Base-by-base conservation (phyloP, 2,329 filamentous ascomycete species). In the Kalmusia sp. region DNA sequence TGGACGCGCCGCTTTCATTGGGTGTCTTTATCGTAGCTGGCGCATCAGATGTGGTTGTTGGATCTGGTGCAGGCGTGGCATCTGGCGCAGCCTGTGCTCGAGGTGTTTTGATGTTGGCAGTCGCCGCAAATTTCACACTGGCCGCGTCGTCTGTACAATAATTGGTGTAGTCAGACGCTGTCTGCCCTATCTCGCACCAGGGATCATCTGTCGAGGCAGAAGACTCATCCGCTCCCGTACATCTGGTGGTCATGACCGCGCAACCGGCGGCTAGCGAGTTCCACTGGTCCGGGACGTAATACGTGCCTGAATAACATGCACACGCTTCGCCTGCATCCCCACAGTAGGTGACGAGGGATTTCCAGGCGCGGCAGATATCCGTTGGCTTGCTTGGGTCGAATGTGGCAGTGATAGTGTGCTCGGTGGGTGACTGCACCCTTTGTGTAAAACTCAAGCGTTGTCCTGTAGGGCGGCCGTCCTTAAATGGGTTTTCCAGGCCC, bases 231-330 rank as follows among this genome's bases (percentile, higher is more conserved):
- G 9, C n/a, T 6, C 30, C 33, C 6, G 35, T 14, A 22, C 46
- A 49, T 12, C 11, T 49, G 34, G n/a, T 39, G 3, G 46, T 31
- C n/a, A 17, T 25, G 14, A 21, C 9, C 12, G 46, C 46, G 24
- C 46, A 49, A 8, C 25, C 46, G 3, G 24, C 12, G 25, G 46
- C 46, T 3, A 49, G 25, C 14, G 46, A 49, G 25, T 49, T 49
- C 25, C 35, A 49, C 25, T 49, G 46, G 12, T 49, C 46, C 6
- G 46, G 46, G 6, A 49, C 46, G 17, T 31, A 49, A 12, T 40
- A 49, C 21, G 34, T 15, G 3, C 22, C 34, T 21, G 46, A 49
- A n/a, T 39, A 22, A 24, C 46, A 49, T 3, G 46, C 46, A 11
- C 46, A 49, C n/a, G 24, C 46, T 22, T 31, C 11, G 7, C 46